Base-by-base conservation (phyloP, 1,284 basidiomycete species). In the Ceratobasidium sp. region DNA sequence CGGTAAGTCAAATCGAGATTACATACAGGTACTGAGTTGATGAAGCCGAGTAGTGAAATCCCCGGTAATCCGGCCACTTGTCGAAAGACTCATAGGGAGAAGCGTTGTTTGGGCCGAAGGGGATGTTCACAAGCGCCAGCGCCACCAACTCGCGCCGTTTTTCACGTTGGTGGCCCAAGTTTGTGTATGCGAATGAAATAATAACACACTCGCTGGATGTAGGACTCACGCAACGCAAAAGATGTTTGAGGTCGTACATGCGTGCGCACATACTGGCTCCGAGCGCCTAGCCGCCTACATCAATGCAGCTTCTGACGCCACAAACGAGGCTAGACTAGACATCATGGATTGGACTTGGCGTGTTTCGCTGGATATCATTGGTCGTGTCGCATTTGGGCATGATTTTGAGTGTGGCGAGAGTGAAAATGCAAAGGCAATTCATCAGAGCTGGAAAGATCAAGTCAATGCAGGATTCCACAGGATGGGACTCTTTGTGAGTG, bases 101-200 rank as follows among this genome's bases (percentile, higher is more conserved):
- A 82, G 83, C 27, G 64, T 84, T 44, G 80, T 84, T 48, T 83
- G 83, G 82, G 82, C 83, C 19, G 82, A 84, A 76, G 83, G 82
- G 31, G 80, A 81, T 15, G 80, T 81, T 19, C 83, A 84, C 77
- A 79, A 76, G 57, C 78, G 78, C n/a, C 80, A 82, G 62, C 80
- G 83, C 41, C 80, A 78, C 51, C 76, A 82, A 24, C 71, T 83
- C 41, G 76, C 79, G 15, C 81, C 81, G 8, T 82, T 80, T 1
- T 83, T 84, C 78, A 71, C 54, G 60, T 33, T 9, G 15, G n/a
- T 54, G 14, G 29, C 22, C n/a, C 48, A 50, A 50, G 48, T 15
- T n/a, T 15, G 9, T 54, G 29, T 14, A 14, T 14, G 9, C 29
- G 29, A 54, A 54, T 29, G 22, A 22, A 24, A 14, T 29, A 54